Evolutionary conservation across 257 asterid genomes (phyloP).

Genomic region (Lycium barbarum): DNA sequence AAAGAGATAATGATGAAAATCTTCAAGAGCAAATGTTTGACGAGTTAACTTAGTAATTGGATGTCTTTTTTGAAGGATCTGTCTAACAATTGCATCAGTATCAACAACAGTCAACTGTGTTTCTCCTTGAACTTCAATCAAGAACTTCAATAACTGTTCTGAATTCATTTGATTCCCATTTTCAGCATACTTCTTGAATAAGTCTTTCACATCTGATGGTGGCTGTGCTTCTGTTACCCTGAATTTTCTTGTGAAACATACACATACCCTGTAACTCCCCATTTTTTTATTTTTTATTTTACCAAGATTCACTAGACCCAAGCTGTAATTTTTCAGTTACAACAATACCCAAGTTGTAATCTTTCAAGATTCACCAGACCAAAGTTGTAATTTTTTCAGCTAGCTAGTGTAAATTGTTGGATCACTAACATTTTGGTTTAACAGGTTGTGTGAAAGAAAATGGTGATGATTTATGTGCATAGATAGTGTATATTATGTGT

Average conservation of each 20-base stretch:
- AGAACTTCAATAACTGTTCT: slow-evolving; percentile 47
- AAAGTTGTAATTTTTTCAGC: background rate
- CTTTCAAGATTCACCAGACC: background rate
- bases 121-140: slow-evolving; percentile 48
- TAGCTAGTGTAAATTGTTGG: background rate
- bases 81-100: slow-evolving; percentile 49
- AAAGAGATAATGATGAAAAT: slow-evolving; percentile 75
- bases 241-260: slow-evolving; percentile 68
- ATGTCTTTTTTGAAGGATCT: slow-evolving; percentile 60
- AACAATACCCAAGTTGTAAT: background rate
- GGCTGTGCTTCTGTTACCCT: slow-evolving; percentile 63
- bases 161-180: slow-evolving; percentile 62
- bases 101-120: slow-evolving; percentile 38
- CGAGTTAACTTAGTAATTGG: slow-evolving; percentile 47
- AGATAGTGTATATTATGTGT: no score
- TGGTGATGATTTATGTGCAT: background rate
- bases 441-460: background rate
- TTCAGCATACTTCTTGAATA: slow-evolving; percentile 55
- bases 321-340: background rate
- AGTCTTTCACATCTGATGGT: slow-evolving; percentile 63
- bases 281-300: no score
- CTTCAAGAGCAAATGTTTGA: slow-evolving; percentile 45
- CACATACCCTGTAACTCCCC: slow-evolving; percentile 64
- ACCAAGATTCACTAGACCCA: background rate
- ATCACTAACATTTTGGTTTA: background rate